Base-by-base conservation (phyloP, 768 basidiomycete genomes). In the Termitomyces sp. region DNA sequence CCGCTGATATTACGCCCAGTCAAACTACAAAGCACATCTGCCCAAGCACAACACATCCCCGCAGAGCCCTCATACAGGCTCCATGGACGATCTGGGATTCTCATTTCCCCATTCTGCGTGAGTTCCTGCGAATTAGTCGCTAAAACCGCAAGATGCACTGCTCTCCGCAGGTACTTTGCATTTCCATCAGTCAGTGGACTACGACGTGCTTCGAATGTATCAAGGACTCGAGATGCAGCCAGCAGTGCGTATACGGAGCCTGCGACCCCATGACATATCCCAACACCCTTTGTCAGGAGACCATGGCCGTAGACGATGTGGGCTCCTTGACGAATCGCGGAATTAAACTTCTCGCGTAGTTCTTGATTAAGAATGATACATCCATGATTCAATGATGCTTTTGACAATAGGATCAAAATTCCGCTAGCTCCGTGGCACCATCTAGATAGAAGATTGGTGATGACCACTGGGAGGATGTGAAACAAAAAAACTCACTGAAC, bases 401-500 rank as follows among this genome's bases (percentile, higher is more conserved):
- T 79, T 0, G 78, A 74, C 10, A 85, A 65, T 12, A 82, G 67
- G 8, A 81, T 73, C 10, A 82, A 53, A 28, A 80, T 70, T 3
- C 79, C 81, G 0, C 82, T 67, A 12, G 81, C 82, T 45, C 83
- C 82, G 58, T 83, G 83, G 55, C 82, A 84, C 83, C 82, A 83
- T 57, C 83, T 81, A 56, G n/a, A 35, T 11, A 32, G 39, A 51
- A 47, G 35, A 23, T 54, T 35, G 30, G 30, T 28, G 8, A 23
- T 21, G 1, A 40, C 5, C 17, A 12, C 11, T 9, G 28, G 30
- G 0, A 34, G 0, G 3, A 9, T 32, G 14, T 34, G n/a, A 37
- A 21, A n/a, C n/a, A n/a, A n/a, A 21, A 30, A n/a, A 2, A 64
- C 79, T 25, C 64, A 83, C 80, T 84, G 82, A 1, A 84, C 70